Percentiles rank a stretch among this genome's conserved stretches.
These are phyloP conservation scores for Angomonas ambiguus DNA, from an alignment of 208 protist species.

Conservation along the genomic window DNA sequence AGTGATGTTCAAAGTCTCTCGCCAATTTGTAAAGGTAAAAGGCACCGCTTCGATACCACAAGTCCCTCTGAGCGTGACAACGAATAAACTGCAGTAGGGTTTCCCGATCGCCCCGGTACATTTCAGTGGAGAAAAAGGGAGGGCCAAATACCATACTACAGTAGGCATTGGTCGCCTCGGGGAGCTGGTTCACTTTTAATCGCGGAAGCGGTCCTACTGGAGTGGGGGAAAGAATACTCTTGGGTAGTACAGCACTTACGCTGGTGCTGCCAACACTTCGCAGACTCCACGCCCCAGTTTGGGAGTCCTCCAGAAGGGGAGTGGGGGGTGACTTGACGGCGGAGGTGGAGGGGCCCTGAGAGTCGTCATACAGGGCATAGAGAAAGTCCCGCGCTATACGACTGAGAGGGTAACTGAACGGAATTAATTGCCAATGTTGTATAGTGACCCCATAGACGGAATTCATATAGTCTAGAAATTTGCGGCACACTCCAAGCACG, in stretches of 20 bases:
- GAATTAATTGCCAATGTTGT: conserved; percentile 39
- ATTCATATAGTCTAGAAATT: conserved; percentile 35
- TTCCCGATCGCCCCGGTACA: neutral
- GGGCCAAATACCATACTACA: neutral
- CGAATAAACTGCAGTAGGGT: neutral
- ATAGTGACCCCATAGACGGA: conserved; percentile 30
- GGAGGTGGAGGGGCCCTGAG: neutral
- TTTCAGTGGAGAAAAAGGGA: neutral
- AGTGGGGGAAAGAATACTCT: neutral
- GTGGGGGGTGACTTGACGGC: neutral
- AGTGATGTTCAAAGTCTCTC: conserved; percentile 41
- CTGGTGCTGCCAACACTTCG: neutral
- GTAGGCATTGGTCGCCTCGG: neutral
- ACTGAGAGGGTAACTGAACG: conserved; percentile 35
- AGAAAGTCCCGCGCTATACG: conserved; percentile 15
- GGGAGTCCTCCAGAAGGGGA: neutral
- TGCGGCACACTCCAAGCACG: conserved; percentile 16
- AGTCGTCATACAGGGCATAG: neutral
- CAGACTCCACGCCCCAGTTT: neutral
- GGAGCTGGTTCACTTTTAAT: neutral
- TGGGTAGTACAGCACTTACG: neutral
- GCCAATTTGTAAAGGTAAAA: conserved; percentile 22
- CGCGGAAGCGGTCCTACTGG: neutral
- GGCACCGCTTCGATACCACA: conserved; percentile 52
- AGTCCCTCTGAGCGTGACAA: conserved; percentile 30